Percentiles rank a stretch among this genome's conserved stretches.
Conservation (phyloP, 345 rosid genomes). For the Cardamine resedifolia region DNA sequence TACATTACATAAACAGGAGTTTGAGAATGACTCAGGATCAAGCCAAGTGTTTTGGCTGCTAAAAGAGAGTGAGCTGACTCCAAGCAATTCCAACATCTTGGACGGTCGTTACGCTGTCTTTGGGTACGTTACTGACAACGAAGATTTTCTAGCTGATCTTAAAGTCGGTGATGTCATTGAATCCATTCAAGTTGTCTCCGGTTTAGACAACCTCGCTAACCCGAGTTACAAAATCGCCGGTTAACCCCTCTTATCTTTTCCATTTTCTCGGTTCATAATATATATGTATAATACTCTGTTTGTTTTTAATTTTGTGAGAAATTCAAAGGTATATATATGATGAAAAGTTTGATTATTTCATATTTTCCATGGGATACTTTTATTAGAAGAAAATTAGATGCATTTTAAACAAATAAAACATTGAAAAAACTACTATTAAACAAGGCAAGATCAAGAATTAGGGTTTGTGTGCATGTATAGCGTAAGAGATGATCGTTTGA, state of each 20-base stretch:
- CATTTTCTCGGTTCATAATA: not conserved
- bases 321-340: not conserved
- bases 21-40: constrained; percentile 89
- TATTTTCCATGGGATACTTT: not conserved
- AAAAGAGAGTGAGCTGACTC: constrained; percentile 97
- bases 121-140: constrained; percentile 85
- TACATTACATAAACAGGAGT: constrained; percentile 55
- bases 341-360: not conserved
- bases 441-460: not conserved
- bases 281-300: constrained; percentile 7
- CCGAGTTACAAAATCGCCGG: constrained; percentile 97
- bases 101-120: constrained; percentile 97
- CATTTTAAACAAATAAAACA: not conserved
- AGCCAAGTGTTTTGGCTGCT: constrained; percentile 96
- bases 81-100: constrained; percentile 92
- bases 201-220: constrained; percentile 82
- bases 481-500: constrained; percentile 14
- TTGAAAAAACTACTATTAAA: not conserved
- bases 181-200: constrained; percentile 88
- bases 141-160: constrained; percentile 86
- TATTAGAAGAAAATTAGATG: not conserved
- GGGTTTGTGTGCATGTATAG: constrained; percentile 4
- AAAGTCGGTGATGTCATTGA: constrained; percentile 96
- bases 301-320: not conserved
- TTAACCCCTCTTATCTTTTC: constrained; percentile 36